Base-by-base conservation (phyloP, 2,329 filamentous ascomycete genomes). In the Venturiaceae sp. region DNA sequence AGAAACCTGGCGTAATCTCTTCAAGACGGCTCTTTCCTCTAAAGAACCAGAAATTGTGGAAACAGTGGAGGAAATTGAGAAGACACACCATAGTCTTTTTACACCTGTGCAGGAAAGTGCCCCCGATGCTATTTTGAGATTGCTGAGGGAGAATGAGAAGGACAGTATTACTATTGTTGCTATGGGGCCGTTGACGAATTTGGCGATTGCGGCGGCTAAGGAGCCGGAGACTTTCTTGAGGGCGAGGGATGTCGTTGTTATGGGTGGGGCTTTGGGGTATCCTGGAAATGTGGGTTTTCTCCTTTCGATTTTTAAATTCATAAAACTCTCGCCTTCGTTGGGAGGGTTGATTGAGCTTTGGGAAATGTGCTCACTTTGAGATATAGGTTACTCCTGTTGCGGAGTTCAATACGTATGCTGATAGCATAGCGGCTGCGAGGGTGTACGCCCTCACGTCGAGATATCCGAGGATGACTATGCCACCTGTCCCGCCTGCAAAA, bases 331-430 rank as follows among this genome's bases (percentile, higher is more conserved):
- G 13, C 47, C 28, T 30, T 50, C 41, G 50, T 28, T 57, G 36
- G 26, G 19, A 7, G 14, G 53, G 11, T 41, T 21, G 26, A 36
- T 58, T 3, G 53, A 21, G n/a, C 8, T 5, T 30, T 21, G 23
- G 30, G 41, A 16, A 11, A 28, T 3, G 30, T 46, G 33, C 54
- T 46, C 4, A 44, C 16, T n/a, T 21, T n/a, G n/a, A n/a, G 28
- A 14, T 56, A 13, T 32, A 46, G 36, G 36, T 41, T 19, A 39
- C 54, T 19, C 54, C 54, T 39, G 26, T 46, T 50, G 47, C 89
- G 62, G 94, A 99, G 71, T 99, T 99, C 81, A 99, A 99, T 77
- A 88, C 87, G 59, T 95, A 90, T 68, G 92, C 94, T 60, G 95
- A 99, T 62, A 71, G 72, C 53, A 66, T 77, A 56, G 77, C 77